Percentiles rank a stretch among this genome's conserved stretches.
Evolutionary conservation across 129 eudicot genomes (phyloP).

Genomic region (Lonicera japonica): DNA sequence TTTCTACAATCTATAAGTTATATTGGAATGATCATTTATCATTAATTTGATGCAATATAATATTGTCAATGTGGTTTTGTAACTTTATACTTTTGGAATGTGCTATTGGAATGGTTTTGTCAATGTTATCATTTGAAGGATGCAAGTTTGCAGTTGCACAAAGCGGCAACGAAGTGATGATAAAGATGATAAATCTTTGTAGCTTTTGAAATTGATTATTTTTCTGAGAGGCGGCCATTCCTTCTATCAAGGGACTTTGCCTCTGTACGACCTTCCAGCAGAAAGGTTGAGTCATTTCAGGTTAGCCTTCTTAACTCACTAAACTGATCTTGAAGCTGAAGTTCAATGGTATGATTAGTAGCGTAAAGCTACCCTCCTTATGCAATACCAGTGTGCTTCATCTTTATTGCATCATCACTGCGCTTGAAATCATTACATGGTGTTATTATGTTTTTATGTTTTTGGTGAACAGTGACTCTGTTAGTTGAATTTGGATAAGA

Average conservation of each 20-base stretch:
- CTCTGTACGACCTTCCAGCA: slow-evolving; percentile 15
- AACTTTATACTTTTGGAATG: not conserved
- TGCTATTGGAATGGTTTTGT: slow-evolving; percentile 22
- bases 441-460: too few species aligned
- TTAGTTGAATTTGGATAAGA: too few species aligned
- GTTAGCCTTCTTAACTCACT: too few species aligned
- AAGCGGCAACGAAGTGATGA: slow-evolving; percentile 1
- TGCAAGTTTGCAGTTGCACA: slow-evolving; percentile 20
- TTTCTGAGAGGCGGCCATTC: slow-evolving; percentile 20
- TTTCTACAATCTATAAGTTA: too few species aligned
- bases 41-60: too few species aligned
- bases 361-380: too few species aligned
- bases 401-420: not conserved
- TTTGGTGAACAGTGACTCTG: too few species aligned
- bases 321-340: too few species aligned
- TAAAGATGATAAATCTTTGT: slow-evolving; percentile 14
- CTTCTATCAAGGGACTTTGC: slow-evolving; percentile 28
- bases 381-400: not conserved
- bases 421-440: too few species aligned
- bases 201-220: slow-evolving; percentile 10
- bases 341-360: too few species aligned
- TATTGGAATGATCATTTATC: too few species aligned
- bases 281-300: not conserved
- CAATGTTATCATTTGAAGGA: slow-evolving; percentile 18
- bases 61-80: too few species aligned